phyloP scores from a whole-genome alignment of 2,329 filamentous ascomycete species.

The Pseudopithomyces maydicus region DNA sequence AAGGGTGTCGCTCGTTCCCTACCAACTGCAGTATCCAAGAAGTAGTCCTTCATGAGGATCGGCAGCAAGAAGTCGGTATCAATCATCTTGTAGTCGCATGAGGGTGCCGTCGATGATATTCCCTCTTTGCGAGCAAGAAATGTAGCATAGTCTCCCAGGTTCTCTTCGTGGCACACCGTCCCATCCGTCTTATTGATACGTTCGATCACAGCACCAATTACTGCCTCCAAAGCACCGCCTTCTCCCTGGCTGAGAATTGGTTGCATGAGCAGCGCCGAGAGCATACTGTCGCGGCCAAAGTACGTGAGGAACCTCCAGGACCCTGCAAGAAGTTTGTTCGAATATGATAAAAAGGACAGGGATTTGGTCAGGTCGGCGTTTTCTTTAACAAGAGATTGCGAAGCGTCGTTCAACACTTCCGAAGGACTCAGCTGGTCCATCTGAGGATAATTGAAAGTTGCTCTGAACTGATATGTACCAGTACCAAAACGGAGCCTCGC shows the following conservation, averaged over 20 bases:
- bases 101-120: conserved; percentile 57
- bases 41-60: conserved; percentile 63
- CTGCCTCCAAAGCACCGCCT: conserved; percentile 63
- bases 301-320: conserved; percentile 71
- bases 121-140: conserved; percentile 62
- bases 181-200: conserved; percentile 65
- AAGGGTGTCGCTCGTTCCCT: conserved; percentile 42
- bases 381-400: conserved; percentile 52
- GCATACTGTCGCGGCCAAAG: conserved; percentile 70
- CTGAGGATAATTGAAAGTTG: conserved; percentile 67
- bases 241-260: conserved; percentile 62
- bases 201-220: conserved; percentile 65
- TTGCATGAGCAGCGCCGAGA: conserved; percentile 63
- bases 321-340: conserved; percentile 65
- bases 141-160: conserved; percentile 68
- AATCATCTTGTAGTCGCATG: conserved; percentile 65
- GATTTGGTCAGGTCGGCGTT: conserved; percentile 56
- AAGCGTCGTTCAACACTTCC: conserved; percentile 57
- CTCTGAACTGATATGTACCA: conserved; percentile 63
- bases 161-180: conserved; percentile 68
- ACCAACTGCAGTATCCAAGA: conserved; percentile 55
- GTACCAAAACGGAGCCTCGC: conserved; percentile 52
- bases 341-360: conserved; percentile 68
- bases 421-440: conserved; percentile 57
- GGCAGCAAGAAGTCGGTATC: conserved; percentile 68